Base-by-base conservation (phyloP, 257 asterid species). In the Lycium ferocissimum region DNA sequence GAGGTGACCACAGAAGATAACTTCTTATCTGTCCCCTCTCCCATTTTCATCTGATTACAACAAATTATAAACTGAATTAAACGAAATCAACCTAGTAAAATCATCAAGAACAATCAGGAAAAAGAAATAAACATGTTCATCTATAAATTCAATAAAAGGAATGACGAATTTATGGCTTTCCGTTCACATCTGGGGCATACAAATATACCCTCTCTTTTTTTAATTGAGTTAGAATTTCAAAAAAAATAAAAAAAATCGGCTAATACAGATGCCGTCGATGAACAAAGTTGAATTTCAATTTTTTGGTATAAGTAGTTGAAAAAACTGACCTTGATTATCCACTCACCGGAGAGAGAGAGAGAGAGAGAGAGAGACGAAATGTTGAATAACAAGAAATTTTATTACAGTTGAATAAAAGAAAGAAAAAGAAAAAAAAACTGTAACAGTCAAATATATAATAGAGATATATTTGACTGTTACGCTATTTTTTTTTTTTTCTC, bases 21-120 rank as follows among this genome's bases (percentile, higher is more conserved):
- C 82, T 89, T 88, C 92, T 91, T 93, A 92, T 78, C 92, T 63
- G 88, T 83, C 85, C 90, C 91, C 90, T 86, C 94, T 71, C 92
- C 94, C 87, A 83, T 87, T 84, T 79, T 90, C 97, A 93, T 91
- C 91, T 89, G 88, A 84, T 83, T 83, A 61, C 53, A 63, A 79
- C 67, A 62, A 70, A n/a, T n/a, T 2, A 26, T 40, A 26, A 9
- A 81, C 47, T 61, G 51, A 71, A 81, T 61, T 0, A 72, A 43
- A 72, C 10, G 18, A 10, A 71, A 71, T 40, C 79, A 56, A 71
- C 26, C 56, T 49, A 72, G n/a, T 5, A 49, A 72, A 43, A 10
- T 22, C 51, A 72, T 53, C 80, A 37, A 81, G 54, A 59, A 22
- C 45, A 56, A 5, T 22, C 72, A 73, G 72, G 56, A 7, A 26